Base-by-base conservation (phyloP, 257 asterid species). In the Primulina huaijiensis region DNA sequence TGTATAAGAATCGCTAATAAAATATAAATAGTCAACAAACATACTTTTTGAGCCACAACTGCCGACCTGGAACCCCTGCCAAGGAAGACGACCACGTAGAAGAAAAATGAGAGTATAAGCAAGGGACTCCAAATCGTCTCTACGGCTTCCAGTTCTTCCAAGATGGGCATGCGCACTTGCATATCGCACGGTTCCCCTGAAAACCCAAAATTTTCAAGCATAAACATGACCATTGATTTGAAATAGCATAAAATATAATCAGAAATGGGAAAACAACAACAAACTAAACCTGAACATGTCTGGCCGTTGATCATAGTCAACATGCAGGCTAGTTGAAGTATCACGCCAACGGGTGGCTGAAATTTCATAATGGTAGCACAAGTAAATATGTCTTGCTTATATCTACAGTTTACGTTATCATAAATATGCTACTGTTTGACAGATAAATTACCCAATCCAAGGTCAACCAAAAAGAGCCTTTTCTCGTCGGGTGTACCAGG, bases 71-170 rank as follows among this genome's bases (percentile, higher is more conserved):
- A 68, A 89, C 19, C 90, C 90, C 77, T 89, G 89, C 96, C 93
- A 89, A 56, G 93, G 90, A 61, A 89, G 85, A 35, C 89, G 79
- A 5, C 96, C 92, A 21, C 88, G 78, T 46, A 89, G 84, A 75
- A 85, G 96, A 73, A 85, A 86, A 71, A 89, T 78, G 33, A 87
- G 88, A 10, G 91, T 85, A 70, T 87, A 89, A 60, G 91, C 91
- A 68, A 89, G 95, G 60, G 95, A 88, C 74, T 89, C 93, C 10
- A 89, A 74, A 77, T 89, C 96, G 79, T 89, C 96, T 79, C 93
- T 82, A 37, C 91, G 85, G 71, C 91, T 89, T 25, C 84, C 88
- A 25, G 93, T 87, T 75, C 96, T 85, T 27, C 93, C 96, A 10
- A 89, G 82, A 65, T 84, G 96, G 72, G 93, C 90, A 79, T 86